A percentile compares a stretch with the other conserved stretches of the same genome.
Evolutionary conservation across 805 yeast species (phyloP).

Genomic region (Crinitomyces ghanaensis): DNA sequence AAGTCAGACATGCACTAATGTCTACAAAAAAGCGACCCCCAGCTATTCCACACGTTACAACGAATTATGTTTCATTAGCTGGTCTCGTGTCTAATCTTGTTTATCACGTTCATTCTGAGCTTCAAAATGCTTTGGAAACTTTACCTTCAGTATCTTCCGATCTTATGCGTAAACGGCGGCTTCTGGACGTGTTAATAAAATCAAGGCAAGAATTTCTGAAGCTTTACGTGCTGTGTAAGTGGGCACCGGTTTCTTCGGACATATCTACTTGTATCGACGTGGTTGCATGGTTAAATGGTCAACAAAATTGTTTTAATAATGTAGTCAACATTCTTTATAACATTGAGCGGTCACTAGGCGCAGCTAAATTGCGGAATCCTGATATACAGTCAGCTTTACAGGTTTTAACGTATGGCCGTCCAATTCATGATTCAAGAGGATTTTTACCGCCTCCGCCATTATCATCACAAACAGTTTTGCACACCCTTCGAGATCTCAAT

Average conservation of each 20-base stretch:
- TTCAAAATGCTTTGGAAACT: constrained; percentile 49
- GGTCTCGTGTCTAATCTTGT: constrained; percentile 48
- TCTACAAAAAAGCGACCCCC: constrained; percentile 9
- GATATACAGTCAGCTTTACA: constrained; percentile 82
- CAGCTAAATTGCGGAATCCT: constrained; percentile 88
- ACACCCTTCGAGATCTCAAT: constrained; percentile 57
- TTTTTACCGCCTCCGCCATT: constrained; percentile 41
- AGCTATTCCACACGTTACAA: constrained; percentile 56
- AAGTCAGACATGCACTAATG: too few species aligned
- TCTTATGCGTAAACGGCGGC: constrained; percentile 49
- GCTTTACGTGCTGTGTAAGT: constrained; percentile 74
- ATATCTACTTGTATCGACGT: constrained; percentile 72
- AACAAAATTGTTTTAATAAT: constrained; percentile 55
- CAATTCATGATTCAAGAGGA: constrained; percentile 56
- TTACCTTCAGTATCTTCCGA: constrained; percentile 47
- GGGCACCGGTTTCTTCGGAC: constrained; percentile 69
- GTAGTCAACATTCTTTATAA: constrained; percentile 54
- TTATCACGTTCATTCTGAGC: constrained; percentile 50
- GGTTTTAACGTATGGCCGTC: constrained; percentile 67
- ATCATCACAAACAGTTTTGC: constrained; percentile 43
- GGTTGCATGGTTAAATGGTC: constrained; percentile 76
- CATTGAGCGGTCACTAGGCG: constrained; percentile 59
- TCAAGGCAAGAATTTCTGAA: constrained; percentile 77
- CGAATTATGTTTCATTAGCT: constrained; percentile 55
- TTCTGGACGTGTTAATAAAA: constrained; percentile 56